Percentiles rank a stretch among this genome's conserved stretches.
These are phyloP conservation scores for Rhodotorula mucilaginosa DNA, from an alignment of 1,284 basidiomycete genomes.

Conservation along the genomic window DNA sequence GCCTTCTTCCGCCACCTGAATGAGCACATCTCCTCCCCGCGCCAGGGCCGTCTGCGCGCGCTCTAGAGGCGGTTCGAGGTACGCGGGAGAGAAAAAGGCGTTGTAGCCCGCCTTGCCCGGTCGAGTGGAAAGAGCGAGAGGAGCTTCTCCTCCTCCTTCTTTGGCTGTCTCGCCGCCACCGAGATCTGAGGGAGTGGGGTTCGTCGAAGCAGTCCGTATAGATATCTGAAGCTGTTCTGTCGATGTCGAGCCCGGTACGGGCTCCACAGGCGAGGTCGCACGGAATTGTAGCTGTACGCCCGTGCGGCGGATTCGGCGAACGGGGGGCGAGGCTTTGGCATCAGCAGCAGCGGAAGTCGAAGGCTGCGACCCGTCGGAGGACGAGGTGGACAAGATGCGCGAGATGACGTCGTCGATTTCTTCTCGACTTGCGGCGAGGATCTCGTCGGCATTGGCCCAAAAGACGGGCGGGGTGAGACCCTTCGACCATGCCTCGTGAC, in stretches of 20 bases:
- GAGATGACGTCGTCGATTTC: constrained; percentile 57
- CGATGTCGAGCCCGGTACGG: not conserved
- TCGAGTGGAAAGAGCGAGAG: not conserved
- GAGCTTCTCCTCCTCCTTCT: not conserved
- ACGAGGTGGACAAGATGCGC: constrained; percentile 45
- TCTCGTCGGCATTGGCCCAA: constrained; percentile 60
- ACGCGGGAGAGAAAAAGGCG: constrained; percentile 21
- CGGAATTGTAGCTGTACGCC: constrained; percentile 12
- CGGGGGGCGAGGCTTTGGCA: not conserved
- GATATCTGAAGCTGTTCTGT: not conserved
- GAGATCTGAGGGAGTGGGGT: not conserved
- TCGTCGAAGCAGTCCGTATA: not conserved
- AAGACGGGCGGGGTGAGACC: constrained; percentile 70
- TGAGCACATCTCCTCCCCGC: not conserved
- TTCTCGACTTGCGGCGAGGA: constrained; percentile 57
- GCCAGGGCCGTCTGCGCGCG: not conserved
- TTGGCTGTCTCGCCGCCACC: not conserved
- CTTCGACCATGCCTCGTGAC: constrained; percentile 49
- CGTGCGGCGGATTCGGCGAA: constrained; percentile 4
- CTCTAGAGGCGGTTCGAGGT: constrained; percentile 1
- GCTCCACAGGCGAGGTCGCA: not conserved
- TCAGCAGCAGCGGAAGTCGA: not conserved
- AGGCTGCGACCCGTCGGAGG: not conserved
- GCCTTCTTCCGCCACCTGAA: constrained; percentile 3
- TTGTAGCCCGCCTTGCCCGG: constrained; percentile 34